Conservation (phyloP, 495 filamentous ascomycete species). For the Penicillium alfredii region DNA sequence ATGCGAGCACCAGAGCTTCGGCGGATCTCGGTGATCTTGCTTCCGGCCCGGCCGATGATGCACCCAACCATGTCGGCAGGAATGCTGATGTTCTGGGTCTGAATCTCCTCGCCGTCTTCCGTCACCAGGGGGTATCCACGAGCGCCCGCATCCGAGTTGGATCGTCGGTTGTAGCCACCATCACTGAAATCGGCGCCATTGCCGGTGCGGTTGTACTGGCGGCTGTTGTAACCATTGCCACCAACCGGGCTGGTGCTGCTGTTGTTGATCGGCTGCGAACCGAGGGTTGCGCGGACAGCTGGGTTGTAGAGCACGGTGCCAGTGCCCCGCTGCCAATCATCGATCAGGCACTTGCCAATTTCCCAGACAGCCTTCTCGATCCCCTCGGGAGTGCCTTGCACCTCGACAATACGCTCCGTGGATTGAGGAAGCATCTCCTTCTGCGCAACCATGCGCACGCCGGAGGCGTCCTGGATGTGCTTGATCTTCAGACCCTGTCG, state of each 20-base stretch:
- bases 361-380: conserved; percentile 97
- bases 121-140: conserved; percentile 75
- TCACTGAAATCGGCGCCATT: conserved; percentile 98
- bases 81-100: conserved; percentile 99
- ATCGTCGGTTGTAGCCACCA: conserved; percentile 63
- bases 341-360: conserved; percentile 96
- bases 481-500: conserved; percentile 97
- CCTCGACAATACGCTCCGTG: conserved; percentile 96
- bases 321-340: conserved; percentile 94
- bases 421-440: conserved; percentile 99
- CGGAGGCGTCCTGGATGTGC: conserved; percentile 95
- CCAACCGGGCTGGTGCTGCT: conserved; percentile 31
- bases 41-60: conserved; percentile 91
- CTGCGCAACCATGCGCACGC: conserved; percentile 96
- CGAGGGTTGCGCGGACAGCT: conserved; percentile 71
- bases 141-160: conserved; percentile 68
- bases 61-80: conserved; percentile 99
- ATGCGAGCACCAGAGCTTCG: conserved; percentile 94
- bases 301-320: conserved; percentile 97
- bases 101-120: conserved; percentile 94
- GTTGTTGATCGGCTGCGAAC: conserved; percentile 33
- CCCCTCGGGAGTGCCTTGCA: conserved; percentile 86
- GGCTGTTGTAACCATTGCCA: conserved; percentile 52
- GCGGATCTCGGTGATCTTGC: conserved; percentile 97
- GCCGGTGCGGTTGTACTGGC: conserved; percentile 85